These are phyloP conservation scores for Lentinula aciculospora DNA, from an alignment of 768 basidiomycete species.

Conservation along the genomic window DNA sequence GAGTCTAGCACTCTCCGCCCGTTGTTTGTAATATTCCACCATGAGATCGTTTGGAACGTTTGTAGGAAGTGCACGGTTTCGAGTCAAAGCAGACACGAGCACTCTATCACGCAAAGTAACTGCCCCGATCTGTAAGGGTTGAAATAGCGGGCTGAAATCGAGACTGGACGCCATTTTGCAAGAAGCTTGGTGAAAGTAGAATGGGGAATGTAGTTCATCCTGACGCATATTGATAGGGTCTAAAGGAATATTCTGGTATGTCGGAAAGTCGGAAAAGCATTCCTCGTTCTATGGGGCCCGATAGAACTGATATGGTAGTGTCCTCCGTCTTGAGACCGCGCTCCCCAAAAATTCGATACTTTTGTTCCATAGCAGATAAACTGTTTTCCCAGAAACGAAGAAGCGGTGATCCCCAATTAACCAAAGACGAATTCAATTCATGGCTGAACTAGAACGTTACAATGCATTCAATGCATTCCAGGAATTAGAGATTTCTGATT, in stretches of 20 bases:
- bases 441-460: too few relatives aligned
- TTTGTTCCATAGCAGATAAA: too few relatives aligned
- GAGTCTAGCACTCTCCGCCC: slow-evolving; percentile 28
- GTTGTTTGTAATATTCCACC: slow-evolving; percentile 32
- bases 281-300: too few relatives aligned
- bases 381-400: too few relatives aligned
- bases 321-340: background rate
- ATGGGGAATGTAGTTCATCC: background rate
- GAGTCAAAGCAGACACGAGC: slow-evolving; percentile 29
- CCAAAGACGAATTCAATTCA: too few relatives aligned
- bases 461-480: too few relatives aligned
- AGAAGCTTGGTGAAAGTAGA: background rate
- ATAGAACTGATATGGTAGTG: background rate
- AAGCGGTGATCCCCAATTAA: too few relatives aligned
- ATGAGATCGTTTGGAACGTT: slow-evolving; percentile 28
- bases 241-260: background rate
- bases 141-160: slow-evolving; percentile 14
- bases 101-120: slow-evolving; percentile 25
- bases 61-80: slow-evolving; percentile 24
- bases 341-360: background rate
- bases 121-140: slow-evolving; percentile 26
- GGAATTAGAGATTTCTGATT: too few relatives aligned
- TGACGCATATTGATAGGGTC: background rate
- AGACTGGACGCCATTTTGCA: background rate
- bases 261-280: background rate